A percentile compares a stretch with the other conserved stretches of the same genome.
Evolutionary conservation across 768 basidiomycete species (phyloP).

Genomic region (Suillus lakei): DNA sequence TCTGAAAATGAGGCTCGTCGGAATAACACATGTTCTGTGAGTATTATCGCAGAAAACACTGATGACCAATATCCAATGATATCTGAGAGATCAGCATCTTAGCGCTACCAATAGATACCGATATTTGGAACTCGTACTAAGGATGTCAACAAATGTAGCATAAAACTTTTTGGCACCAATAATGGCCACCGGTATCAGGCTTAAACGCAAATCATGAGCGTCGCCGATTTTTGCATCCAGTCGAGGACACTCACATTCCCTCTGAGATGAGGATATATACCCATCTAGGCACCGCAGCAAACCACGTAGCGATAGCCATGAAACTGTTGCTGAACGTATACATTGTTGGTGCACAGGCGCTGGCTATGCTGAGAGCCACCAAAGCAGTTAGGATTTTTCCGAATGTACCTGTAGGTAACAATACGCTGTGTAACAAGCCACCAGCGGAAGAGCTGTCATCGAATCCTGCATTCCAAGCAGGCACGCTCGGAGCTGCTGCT

Average conservation of each 20-base stretch:
- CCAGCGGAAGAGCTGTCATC: conserved; percentile 46
- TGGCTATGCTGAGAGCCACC: conserved; percentile 56
- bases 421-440: conserved; percentile 45
- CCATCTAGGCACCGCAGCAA: conserved; percentile 47
- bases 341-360: conserved; percentile 62
- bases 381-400: conserved; percentile 53
- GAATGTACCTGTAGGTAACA: conserved; percentile 45
- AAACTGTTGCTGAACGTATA: conserved; percentile 58
- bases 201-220: conserved; percentile 18
- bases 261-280: conserved; percentile 49
- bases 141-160: conserved; percentile 46
- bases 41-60: conserved; percentile 41
- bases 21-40: no score
- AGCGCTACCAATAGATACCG: background rate
- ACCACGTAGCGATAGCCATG: conserved; percentile 40
- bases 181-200: conserved; percentile 51
- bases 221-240: background rate
- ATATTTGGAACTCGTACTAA: conserved; percentile 31
- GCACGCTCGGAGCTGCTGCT: conserved; percentile 42
- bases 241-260: conserved; percentile 40
- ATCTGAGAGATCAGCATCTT: conserved; percentile 20
- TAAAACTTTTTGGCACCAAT: conserved; percentile 50
- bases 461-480: conserved; percentile 46
- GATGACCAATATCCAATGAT: conserved; percentile 52
- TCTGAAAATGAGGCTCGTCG: conserved; percentile 34